Conservation (phyloP, 805 yeast genomes). For the Candida chilensis region DNA sequence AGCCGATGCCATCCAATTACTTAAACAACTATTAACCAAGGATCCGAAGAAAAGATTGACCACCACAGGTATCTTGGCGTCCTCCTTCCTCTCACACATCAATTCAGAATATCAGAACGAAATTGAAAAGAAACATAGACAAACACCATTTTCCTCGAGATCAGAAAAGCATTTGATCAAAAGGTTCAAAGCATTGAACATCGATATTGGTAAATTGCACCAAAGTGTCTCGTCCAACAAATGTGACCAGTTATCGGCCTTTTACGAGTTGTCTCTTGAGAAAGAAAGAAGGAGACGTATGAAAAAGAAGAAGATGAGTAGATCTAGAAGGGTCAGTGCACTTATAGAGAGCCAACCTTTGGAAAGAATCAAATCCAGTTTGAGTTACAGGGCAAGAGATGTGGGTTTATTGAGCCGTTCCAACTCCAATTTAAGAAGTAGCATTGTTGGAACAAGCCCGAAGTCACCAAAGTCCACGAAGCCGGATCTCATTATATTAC, state of each 20-base stretch:
- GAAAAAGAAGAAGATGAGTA: conserved; percentile 9
- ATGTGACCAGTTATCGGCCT: conserved; percentile 66
- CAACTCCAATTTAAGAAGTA: no score
- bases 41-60: conserved; percentile 56
- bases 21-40: conserved; percentile 51
- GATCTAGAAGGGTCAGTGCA: conserved; percentile 13
- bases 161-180: conserved; percentile 57
- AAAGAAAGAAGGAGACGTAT: conserved; percentile 30
- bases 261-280: conserved; percentile 63
- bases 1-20: conserved; percentile 38
- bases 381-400: conserved; percentile 13
- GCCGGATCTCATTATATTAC: no score
- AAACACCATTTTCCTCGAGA: conserved; percentile 44
- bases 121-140: conserved; percentile 18
- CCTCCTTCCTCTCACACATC: conserved; percentile 23
- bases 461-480: background rate
- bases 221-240: conserved; percentile 47
- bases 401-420: no score
- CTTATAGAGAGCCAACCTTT: conserved; percentile 18
- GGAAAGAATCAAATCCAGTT: conserved; percentile 24
- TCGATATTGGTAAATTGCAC: conserved; percentile 53
- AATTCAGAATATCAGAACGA: no score
- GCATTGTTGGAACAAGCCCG: background rate
- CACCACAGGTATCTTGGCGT: conserved; percentile 23
- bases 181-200: conserved; percentile 47